These are phyloP conservation scores for Piloderma croceum DNA, from an alignment of 768 basidiomycete genomes.

Conservation along the genomic window DNA sequence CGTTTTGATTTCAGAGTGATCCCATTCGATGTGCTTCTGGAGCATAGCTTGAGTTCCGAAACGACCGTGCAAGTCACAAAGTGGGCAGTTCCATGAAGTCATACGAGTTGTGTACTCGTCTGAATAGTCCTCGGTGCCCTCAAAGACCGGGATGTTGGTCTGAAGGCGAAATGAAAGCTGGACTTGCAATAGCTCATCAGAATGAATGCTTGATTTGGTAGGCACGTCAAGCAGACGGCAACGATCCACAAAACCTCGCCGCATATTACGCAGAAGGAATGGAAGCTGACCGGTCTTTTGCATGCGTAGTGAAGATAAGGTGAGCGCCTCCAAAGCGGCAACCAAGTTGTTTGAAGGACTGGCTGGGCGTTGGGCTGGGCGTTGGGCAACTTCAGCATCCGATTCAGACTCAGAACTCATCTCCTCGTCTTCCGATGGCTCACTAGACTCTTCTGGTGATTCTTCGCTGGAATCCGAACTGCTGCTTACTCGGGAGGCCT, in stretches of 20 bases:
- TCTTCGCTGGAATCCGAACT: too few species aligned
- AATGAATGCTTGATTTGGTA: slow-evolving; percentile 18
- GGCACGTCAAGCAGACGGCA: slow-evolving; percentile 37
- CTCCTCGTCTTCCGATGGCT: too few species aligned
- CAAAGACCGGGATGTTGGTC: slow-evolving; percentile 14
- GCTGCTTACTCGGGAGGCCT: too few species aligned
- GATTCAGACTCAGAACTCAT: too few species aligned
- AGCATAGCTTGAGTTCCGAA: slow-evolving; percentile 42
- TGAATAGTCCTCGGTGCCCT: slow-evolving; percentile 5
- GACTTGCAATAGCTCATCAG: slow-evolving; percentile 17
- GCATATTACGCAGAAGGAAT: slow-evolving; percentile 51
- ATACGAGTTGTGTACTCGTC: slow-evolving; percentile 22
- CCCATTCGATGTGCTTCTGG: slow-evolving; percentile 41
- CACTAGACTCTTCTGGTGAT: too few species aligned
- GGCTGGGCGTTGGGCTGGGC: too few species aligned
- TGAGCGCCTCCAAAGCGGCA: slow-evolving; percentile 28
- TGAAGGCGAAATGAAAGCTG: slow-evolving; percentile 15
- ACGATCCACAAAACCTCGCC: slow-evolving; percentile 39
- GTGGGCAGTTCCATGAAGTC: slow-evolving; percentile 43
- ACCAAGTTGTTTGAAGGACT: slow-evolving; percentile 34
- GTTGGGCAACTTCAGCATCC: too few species aligned
- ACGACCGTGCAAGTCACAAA: slow-evolving; percentile 43
- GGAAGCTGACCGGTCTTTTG: slow-evolving; percentile 40
- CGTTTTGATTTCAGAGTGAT: slow-evolving; percentile 38
- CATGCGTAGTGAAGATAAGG: slow-evolving; percentile 29